Evolutionary conservation across 73 alveolate genomes (phyloP).

Genomic region (Blepharisma japonicum): DNA sequence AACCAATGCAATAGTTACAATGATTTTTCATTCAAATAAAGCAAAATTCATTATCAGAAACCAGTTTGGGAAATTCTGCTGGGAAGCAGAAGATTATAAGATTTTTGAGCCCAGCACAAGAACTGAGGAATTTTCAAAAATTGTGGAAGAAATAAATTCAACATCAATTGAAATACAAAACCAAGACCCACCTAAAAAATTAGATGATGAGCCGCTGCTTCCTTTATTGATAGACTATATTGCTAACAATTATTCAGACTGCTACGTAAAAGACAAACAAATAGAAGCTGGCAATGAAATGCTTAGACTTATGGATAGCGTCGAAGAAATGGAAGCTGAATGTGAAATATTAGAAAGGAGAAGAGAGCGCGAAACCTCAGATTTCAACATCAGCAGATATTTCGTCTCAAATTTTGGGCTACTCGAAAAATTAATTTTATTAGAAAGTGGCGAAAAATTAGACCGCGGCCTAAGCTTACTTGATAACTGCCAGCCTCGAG

Average conservation of each 20-base stretch:
- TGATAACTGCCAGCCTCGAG: not conserved
- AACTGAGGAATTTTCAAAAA: not conserved
- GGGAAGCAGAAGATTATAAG: not conserved
- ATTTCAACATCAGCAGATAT: too few relatives aligned
- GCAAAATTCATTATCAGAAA: constrained; percentile 4
- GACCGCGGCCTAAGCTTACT: not conserved
- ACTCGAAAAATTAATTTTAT: not conserved
- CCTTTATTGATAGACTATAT: not conserved
- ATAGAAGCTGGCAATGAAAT: not conserved
- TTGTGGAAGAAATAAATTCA: not conserved
- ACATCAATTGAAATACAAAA: not conserved
- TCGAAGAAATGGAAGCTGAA: not conserved
- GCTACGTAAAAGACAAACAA: not conserved
- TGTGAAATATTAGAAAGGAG: not conserved
- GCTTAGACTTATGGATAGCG: not conserved
- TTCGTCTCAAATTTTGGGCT: not conserved
- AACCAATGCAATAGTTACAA: not conserved
- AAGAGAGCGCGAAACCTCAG: not conserved
- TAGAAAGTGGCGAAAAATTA: not conserved
- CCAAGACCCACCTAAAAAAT: not conserved
- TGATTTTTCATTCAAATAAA: not conserved
- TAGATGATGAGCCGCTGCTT: not conserved
- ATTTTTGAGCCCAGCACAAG: not conserved
- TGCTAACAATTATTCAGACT: not conserved
- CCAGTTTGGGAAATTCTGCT: constrained; percentile 15